Base-by-base conservation (phyloP, 768 basidiomycete genomes). In the Lyophyllum decastes region DNA sequence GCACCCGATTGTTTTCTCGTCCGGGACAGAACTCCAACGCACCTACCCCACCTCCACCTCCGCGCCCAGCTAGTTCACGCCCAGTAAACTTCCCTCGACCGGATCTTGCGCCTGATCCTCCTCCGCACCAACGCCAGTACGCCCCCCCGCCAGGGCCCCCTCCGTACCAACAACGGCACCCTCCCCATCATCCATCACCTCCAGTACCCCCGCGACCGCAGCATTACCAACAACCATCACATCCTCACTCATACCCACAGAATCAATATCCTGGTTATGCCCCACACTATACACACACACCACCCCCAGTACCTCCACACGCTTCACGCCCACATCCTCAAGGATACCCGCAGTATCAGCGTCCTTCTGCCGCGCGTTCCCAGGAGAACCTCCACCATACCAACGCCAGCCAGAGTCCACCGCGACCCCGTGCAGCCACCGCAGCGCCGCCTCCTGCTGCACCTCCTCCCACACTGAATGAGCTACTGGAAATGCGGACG, bases 401-500 rank as follows among this genome's bases (percentile, higher is more conserved):
- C 38, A 65, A 51, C 35, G 51, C 67, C 11, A 65, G 67, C 10
- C 59, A 66, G 8, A 61, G 71, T 1, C 73, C 73, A n/a, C 71
- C 77, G 5, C 76, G 75, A 7, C 75, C 77, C n/a, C 77, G 81
- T 16, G 68, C 82, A 1, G 61, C 78, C 11, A 78, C 82, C 7
- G 61, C 79, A 12, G 64, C 58, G 21, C 64, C 68, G 11, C 71
- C 78, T 38, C 66, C 71, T 5, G 64, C 74, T 2, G 53, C 75
- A 0, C 70, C 84, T 52, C 67, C 81, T 2, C 90, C 91, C 10
- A 75, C 88, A 44, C 82, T 96, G 33, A 80, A 90, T 60, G 77
- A 84, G 38, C 78, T 97, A 4, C 76, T 95, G 1, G 74, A 76
- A 0, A 86, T 92, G 78, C 71, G 83, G 0, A 67, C 77, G 1